phyloP scores from a whole-genome alignment of 768 basidiomycete genomes.

The Collybia sp. region DNA sequence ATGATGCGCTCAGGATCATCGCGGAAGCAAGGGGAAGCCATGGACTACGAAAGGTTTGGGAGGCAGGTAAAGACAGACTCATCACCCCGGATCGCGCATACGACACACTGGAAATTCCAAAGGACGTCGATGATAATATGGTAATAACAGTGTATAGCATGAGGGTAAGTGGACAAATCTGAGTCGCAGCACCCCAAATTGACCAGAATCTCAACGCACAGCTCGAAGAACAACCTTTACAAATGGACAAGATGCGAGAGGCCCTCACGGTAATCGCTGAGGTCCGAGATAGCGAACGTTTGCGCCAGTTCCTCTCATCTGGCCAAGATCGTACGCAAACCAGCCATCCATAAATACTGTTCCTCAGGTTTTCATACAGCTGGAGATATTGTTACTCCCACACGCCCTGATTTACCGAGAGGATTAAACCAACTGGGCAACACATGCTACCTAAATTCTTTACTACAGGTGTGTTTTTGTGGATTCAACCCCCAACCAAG shows the following conservation, averaged over 20 bases:
- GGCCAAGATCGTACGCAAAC: conserved; percentile 69
- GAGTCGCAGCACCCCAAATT: conserved; percentile 61
- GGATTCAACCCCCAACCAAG: background rate
- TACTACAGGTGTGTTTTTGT: conserved; percentile 49
- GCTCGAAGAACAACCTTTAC: conserved; percentile 69
- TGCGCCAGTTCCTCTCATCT: conserved; percentile 59
- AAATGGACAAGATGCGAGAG: conserved; percentile 65
- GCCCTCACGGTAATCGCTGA: conserved; percentile 75
- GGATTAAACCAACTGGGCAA: conserved; percentile 88
- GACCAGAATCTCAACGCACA: conserved; percentile 38
- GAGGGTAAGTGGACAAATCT: conserved; percentile 62
- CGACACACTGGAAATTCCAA: conserved; percentile 61
- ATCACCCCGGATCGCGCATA: conserved; percentile 76
- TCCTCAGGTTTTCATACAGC: conserved; percentile 33
- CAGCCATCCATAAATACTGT: background rate
- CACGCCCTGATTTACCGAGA: conserved; percentile 67
- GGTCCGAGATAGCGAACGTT: conserved; percentile 62
- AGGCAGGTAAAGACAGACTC: conserved; percentile 42
- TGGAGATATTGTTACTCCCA: conserved; percentile 53
- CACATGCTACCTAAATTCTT: conserved; percentile 83
- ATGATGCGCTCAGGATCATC: conserved; percentile 65
- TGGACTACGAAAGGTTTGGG: conserved; percentile 45
- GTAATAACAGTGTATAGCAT: conserved; percentile 67
- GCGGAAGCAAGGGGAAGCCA: conserved; percentile 59
- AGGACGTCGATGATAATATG: conserved; percentile 75